These are phyloP conservation scores for Eruca vesicaria DNA, from an alignment of 441 rosid genomes.

Conservation along the genomic window DNA sequence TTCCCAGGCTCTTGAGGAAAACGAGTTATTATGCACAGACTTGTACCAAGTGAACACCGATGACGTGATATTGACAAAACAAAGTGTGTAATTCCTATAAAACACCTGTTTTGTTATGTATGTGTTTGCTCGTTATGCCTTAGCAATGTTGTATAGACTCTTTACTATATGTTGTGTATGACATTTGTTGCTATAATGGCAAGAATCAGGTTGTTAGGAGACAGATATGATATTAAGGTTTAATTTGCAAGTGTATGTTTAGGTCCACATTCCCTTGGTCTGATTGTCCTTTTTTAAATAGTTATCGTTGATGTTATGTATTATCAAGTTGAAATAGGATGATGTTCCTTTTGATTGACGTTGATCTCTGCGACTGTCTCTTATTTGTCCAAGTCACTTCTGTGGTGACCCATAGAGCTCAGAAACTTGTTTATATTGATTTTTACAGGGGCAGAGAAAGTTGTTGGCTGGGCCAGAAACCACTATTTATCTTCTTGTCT, in stretches of 20 bases:
- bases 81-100: slow-evolving; percentile 55
- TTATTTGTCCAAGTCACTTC: neutral
- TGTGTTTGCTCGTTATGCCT: slow-evolving; percentile 10
- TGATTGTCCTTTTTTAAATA: neutral
- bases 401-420: slow-evolving; percentile 6
- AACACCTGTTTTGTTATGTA: slow-evolving; percentile 14
- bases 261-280: neutral
- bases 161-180: neutral
- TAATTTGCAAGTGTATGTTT: no score
- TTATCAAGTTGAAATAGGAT: neutral
- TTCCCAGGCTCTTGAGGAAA: slow-evolving; percentile 84
- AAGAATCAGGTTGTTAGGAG: neutral
- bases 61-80: slow-evolving; percentile 70
- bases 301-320: neutral
- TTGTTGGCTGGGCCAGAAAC: slow-evolving; percentile 94
- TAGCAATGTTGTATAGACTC: slow-evolving; percentile 1
- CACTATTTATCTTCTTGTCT: slow-evolving; percentile 67
- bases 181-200: neutral
- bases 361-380: neutral
- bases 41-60: slow-evolving; percentile 67
- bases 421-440: slow-evolving; percentile 2
- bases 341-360: neutral
- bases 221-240: neutral
- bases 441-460: slow-evolving; percentile 76
- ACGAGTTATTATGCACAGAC: slow-evolving; percentile 72